A percentile compares a stretch with the other conserved stretches of the same genome.
Conservation (phyloP, 2,329 filamentous ascomycete genomes). For the Blumeriella jaapii region DNA sequence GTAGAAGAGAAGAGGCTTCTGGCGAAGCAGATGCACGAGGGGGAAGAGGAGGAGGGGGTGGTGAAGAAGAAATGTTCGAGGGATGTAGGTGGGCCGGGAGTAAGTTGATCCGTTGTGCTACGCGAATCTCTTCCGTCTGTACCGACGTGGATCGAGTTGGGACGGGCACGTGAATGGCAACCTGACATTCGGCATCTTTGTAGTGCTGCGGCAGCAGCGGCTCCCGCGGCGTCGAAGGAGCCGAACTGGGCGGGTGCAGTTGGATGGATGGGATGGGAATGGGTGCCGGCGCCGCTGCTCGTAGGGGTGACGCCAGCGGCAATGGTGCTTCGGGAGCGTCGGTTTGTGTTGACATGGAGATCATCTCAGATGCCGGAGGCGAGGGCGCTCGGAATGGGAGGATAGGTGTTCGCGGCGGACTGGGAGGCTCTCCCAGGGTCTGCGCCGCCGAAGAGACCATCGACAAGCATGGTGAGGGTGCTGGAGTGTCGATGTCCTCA, state of each 20-base stretch:
- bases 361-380: conserved; percentile 33
- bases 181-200: conserved; percentile 77
- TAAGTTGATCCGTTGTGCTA: conserved; percentile 65
- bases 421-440: conserved; percentile 49
- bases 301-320: conserved; percentile 15
- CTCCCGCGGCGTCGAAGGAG: conserved; percentile 66
- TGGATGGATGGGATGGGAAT: conserved; percentile 70
- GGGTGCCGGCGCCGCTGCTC: conserved; percentile 28
- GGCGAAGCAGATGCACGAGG: too few species aligned
- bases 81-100: conserved; percentile 71
- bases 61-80: conserved; percentile 56
- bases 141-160: conserved; percentile 36
- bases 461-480: conserved; percentile 28
- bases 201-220: conserved; percentile 68
- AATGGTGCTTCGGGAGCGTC: conserved; percentile 23
- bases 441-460: conserved; percentile 59
- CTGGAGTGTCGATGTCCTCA: conserved; percentile 36
- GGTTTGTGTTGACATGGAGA: conserved; percentile 53
- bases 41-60: too few species aligned
- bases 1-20: conserved; percentile 39
- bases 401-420: conserved; percentile 54
- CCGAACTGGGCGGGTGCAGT: conserved; percentile 77
- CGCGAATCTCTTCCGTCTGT: conserved; percentile 85
- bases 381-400: conserved; percentile 35
- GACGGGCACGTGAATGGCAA: conserved; percentile 40